Percentiles rank a stretch among this genome's conserved stretches.
These are phyloP conservation scores for Lipomyces spencermartinsiae DNA, from an alignment of 805 yeast species.

Conservation along the genomic window DNA sequence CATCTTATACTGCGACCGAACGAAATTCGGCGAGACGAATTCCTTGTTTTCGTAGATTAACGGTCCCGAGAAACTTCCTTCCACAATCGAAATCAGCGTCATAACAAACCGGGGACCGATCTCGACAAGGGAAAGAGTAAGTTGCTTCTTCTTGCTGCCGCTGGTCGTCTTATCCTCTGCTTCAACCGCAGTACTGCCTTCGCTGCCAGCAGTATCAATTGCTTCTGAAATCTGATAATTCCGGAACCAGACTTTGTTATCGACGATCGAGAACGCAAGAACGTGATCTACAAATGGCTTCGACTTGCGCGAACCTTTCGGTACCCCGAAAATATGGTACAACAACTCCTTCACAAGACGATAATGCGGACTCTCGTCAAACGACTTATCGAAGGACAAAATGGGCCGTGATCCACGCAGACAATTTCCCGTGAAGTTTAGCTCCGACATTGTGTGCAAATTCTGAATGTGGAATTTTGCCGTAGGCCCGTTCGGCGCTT, in stretches of 20 bases:
- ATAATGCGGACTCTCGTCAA: constrained; percentile 72
- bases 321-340: constrained; percentile 88
- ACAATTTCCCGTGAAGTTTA: constrained; percentile 96
- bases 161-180: constrained; percentile 58
- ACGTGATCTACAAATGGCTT: constrained; percentile 97
- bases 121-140: constrained; percentile 82
- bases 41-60: constrained; percentile 96
- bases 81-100: constrained; percentile 87
- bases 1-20: constrained; percentile 84
- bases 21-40: constrained; percentile 94
- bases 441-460: constrained; percentile 92
- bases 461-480: constrained; percentile 92
- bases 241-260: constrained; percentile 93
- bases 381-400: constrained; percentile 82
- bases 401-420: constrained; percentile 94
- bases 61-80: constrained; percentile 98
- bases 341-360: constrained; percentile 82
- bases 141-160: constrained; percentile 46
- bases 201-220: constrained; percentile 49
- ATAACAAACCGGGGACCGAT: constrained; percentile 96
- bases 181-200: constrained; percentile 36
- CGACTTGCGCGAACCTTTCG: constrained; percentile 87
- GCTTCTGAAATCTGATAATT: constrained; percentile 86
- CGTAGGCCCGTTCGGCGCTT: constrained; percentile 98
- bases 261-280: constrained; percentile 89